Evolutionary conservation across 148 eudicot species (phyloP).

Genomic region (Limonium bicolor): DNA sequence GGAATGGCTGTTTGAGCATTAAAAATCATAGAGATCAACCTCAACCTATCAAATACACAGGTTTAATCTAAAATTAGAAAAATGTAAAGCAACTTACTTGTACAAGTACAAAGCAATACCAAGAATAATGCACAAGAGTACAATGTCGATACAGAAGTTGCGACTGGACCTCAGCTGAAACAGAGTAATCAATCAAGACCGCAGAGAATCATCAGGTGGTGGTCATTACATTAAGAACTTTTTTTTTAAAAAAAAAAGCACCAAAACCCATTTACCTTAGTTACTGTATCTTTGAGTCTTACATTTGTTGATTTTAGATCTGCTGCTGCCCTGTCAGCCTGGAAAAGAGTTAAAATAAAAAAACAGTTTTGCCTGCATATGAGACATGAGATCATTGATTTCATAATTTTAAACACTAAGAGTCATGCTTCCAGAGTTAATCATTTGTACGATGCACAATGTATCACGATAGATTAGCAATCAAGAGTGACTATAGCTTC

Average conservation of each 20-base stretch:
- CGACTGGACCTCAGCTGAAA: conserved; percentile 60
- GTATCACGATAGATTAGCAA: no score
- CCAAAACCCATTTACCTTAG: conserved; percentile 13
- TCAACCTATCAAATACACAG: no score
- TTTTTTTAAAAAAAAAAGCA: neutral
- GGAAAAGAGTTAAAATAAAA: neutral
- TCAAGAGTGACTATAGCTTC: no score
- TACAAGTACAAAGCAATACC: conserved; percentile 56
- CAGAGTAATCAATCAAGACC: neutral
- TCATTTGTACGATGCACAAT: no score
- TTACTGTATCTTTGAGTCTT: conserved; percentile 48
- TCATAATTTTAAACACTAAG: no score
- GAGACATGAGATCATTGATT: no score
- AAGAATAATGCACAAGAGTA: conserved; percentile 35
- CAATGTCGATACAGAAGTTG: conserved; percentile 54
- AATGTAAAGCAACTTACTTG: conserved; percentile 27
- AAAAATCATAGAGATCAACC: no score
- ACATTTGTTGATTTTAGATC: conserved; percentile 44
- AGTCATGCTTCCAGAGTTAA: no score
- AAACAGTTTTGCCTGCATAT: no score
- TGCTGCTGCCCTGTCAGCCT: conserved; percentile 37
- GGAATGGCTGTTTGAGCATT: no score
- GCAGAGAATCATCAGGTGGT: no score
- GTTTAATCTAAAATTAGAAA: no score
- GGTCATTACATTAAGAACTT: neutral